Percentiles rank a stretch among this genome's conserved stretches.
These are phyloP conservation scores for Fusarium luffae DNA, from an alignment of 2,329 filamentous ascomycete species.

Conservation along the genomic window DNA sequence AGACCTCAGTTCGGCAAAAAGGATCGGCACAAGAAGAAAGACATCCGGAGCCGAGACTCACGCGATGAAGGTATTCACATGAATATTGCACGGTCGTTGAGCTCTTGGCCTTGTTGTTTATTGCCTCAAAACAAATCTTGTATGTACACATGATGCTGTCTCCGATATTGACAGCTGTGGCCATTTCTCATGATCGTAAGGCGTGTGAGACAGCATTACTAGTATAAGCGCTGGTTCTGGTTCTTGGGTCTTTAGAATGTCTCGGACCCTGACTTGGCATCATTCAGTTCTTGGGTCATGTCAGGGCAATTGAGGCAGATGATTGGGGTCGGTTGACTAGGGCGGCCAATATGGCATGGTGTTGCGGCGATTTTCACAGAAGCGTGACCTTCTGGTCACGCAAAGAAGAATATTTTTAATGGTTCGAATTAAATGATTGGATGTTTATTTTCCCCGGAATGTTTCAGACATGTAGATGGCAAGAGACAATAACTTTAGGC, in stretches of 20 bases:
- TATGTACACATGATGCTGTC: constrained; percentile 14
- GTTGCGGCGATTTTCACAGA: constrained; percentile 23
- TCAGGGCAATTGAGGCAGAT: constrained; percentile 42
- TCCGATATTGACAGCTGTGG: constrained; percentile 9
- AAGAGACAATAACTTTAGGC: not conserved
- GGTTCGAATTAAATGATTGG: not conserved
- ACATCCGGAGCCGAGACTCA: constrained; percentile 31
- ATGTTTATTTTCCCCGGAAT: not conserved
- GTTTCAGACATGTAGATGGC: constrained; percentile 13
- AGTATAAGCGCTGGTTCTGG: not conserved
- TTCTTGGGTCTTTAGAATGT: constrained; percentile 8
- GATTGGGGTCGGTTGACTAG: constrained; percentile 41
- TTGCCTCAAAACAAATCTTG: constrained; percentile 4
- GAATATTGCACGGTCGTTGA: constrained; percentile 2
- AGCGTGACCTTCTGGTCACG: constrained; percentile 41
- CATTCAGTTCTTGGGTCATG: constrained; percentile 4
- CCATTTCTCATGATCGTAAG: constrained; percentile 22
- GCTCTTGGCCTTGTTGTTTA: constrained; percentile 15
- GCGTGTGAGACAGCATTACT: constrained; percentile 23
- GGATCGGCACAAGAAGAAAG: constrained; percentile 12
- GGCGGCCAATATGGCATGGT: constrained; percentile 28
- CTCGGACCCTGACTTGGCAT: constrained; percentile 30
- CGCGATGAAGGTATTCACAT: constrained; percentile 44
- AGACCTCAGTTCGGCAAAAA: not conserved
- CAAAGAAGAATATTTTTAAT: constrained; percentile 7